phyloP scores from a whole-genome alignment of 208 protist genomes.

The Hexamita inflata region DNA sequence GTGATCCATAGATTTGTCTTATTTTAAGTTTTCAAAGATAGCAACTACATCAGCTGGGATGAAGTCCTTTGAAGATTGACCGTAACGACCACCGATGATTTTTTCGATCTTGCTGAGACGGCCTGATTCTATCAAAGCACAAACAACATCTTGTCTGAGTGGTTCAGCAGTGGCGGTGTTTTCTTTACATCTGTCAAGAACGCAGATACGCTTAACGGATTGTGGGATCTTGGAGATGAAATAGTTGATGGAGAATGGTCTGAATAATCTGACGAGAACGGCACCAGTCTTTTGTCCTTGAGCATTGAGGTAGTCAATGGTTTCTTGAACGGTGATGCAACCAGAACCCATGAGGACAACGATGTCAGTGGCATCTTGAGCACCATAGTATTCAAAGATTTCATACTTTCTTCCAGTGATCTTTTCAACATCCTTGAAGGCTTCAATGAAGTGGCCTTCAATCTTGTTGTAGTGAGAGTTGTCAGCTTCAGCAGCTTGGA shows the following conservation, averaged over 20 bases:
- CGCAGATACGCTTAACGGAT: constrained; percentile 47
- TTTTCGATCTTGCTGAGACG: background rate
- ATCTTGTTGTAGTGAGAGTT: constrained; percentile 47
- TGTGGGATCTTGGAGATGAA: constrained; percentile 47
- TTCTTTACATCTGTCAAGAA: constrained; percentile 57
- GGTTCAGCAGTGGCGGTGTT: constrained; percentile 48
- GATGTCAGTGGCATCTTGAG: constrained; percentile 47
- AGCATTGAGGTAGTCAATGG: constrained; percentile 41
- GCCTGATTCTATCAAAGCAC: background rate
- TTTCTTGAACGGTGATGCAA: constrained; percentile 39
- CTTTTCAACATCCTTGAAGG: constrained; percentile 41
- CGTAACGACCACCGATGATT: constrained; percentile 54
- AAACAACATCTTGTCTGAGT: constrained; percentile 56
- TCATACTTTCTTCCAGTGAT: constrained; percentile 51
- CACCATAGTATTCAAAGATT: constrained; percentile 53
- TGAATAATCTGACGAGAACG: constrained; percentile 53
- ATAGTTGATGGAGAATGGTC: constrained; percentile 47
- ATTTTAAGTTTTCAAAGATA: constrained; percentile 55
- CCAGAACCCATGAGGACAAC: constrained; percentile 53
- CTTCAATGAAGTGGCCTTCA: constrained; percentile 44
- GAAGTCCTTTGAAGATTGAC: constrained; percentile 58
- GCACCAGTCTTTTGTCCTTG: constrained; percentile 55
- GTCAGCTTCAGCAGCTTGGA: constrained; percentile 49
- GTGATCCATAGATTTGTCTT: constrained; percentile 43
- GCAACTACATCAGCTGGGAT: constrained; percentile 48